Conservation (phyloP, 176 grass and related monocot species). For the Avena sativa region DNA sequence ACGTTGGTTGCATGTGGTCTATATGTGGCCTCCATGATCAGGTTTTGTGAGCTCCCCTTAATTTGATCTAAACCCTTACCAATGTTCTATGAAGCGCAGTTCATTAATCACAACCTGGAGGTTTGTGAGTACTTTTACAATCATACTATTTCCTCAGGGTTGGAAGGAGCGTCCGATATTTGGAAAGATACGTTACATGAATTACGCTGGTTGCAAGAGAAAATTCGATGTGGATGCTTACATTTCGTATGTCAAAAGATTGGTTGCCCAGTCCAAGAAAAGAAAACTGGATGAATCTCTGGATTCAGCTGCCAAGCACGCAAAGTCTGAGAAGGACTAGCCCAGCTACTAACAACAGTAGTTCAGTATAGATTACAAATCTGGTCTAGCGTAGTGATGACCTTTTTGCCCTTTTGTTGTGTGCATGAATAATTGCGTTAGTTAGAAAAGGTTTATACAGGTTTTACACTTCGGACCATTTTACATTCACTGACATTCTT, state of each 20-base stretch:
- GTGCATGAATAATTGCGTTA: background rate
- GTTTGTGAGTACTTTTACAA: background rate
- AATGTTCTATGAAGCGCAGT: slow-evolving; percentile 23
- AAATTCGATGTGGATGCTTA: slow-evolving; percentile 90
- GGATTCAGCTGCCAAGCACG: slow-evolving; percentile 27
- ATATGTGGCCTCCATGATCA: slow-evolving; percentile 98
- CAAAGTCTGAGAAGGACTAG: slow-evolving; percentile 31
- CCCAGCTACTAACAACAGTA: background rate
- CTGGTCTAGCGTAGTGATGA: background rate
- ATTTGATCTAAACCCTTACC: background rate
- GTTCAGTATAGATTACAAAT: background rate
- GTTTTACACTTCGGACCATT: background rate
- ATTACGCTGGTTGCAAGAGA: slow-evolving; percentile 92
- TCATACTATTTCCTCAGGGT: slow-evolving; percentile 55
- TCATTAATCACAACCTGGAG: slow-evolving; percentile 18
- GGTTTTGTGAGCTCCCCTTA: slow-evolving; percentile 43
- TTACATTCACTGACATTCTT: background rate
- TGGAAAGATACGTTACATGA: slow-evolving; percentile 99
- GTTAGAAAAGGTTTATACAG: background rate
- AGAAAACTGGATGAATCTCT: slow-evolving; percentile 54
- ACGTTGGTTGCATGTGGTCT: slow-evolving; percentile 97
- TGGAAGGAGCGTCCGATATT: slow-evolving; percentile 96
- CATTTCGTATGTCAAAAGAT: slow-evolving; percentile 73
- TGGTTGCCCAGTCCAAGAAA: slow-evolving; percentile 67
- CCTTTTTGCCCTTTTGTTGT: background rate